These are phyloP conservation scores for Pythium dissimile DNA, from an alignment of 352 stramenopile genomes.

Conservation along the genomic window DNA sequence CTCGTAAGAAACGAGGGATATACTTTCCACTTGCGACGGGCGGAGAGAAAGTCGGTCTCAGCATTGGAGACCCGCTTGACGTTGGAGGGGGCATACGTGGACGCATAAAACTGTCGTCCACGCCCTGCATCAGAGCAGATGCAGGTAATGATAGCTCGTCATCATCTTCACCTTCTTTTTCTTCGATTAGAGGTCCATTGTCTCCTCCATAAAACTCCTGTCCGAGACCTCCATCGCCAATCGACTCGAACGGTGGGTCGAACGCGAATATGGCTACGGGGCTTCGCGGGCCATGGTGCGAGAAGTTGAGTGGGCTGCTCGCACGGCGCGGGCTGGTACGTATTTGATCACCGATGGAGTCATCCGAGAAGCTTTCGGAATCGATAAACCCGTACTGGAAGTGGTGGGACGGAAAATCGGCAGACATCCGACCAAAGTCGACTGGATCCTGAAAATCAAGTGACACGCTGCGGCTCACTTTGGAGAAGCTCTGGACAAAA, in stretches of 20 bases:
- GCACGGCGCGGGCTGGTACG: conserved; percentile 50
- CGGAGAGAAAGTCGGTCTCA: conserved; percentile 54
- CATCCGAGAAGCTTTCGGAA: conserved; percentile 53
- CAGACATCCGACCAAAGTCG: conserved; percentile 49
- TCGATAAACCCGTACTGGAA: conserved; percentile 51
- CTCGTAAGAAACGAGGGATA: conserved; percentile 68
- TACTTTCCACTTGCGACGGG: conserved; percentile 62
- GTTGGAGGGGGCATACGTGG: background rate
- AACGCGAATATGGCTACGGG: conserved; percentile 64
- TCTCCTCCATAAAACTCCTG: conserved; percentile 12
- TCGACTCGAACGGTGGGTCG: conserved; percentile 61
- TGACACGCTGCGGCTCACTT: conserved; percentile 69
- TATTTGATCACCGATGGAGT: conserved; percentile 36
- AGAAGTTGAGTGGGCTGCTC: conserved; percentile 58
- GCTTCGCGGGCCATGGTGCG: conserved; percentile 59
- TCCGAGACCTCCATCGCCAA: conserved; percentile 20
- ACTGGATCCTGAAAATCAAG: conserved; percentile 69
- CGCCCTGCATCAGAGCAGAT: background rate
- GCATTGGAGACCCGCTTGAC: conserved; percentile 25
- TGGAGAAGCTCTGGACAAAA: conserved; percentile 74
- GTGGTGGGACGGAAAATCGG: conserved; percentile 26
- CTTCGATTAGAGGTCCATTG: conserved; percentile 26
- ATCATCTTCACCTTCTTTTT: conserved; percentile 28
- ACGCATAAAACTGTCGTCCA: background rate
- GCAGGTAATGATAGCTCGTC: background rate